Base-by-base conservation (phyloP, 768 basidiomycete genomes). In the Trametes sanguinea region DNA sequence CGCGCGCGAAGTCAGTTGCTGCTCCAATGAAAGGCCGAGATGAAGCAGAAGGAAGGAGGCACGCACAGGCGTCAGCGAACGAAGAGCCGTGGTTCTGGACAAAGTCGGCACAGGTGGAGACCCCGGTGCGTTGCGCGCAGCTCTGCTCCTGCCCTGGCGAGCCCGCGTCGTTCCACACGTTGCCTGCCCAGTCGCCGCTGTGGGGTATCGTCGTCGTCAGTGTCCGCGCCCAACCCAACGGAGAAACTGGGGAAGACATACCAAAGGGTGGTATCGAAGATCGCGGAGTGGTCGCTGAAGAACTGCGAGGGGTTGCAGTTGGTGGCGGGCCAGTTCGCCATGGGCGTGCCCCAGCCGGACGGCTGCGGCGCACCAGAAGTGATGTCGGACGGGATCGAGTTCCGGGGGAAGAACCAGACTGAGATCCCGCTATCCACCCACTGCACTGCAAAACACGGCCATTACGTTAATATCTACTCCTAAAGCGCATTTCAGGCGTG, bases 181-280 rank as follows among this genome's bases (percentile, higher is more conserved):
- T 77, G 51, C 87, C 85, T 7, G 95, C 94, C 95, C 94, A 98
- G 68, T 96, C 91, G 64, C 94, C 94, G 68, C 92, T 89, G 63
- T 43, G 13, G 8, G 42, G 14, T 6, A 37, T 11, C 11, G 6
- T 43, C 42, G n/a, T 13, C 42, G 5, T 8, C 42, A 13, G 7
- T 16, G 42, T 1, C 17, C 33, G 9, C 17, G 29, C 22, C 52
- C 11, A 16, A 43, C 30, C 35, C 17, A 17, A 16, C 30, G 50
- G 47, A 63, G 22, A 33, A 29, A 17, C 52, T 30, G 37, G 29
- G n/a, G 50, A 51, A 64, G 48, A n/a, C 54, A 32, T 69, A 89
- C 87, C 92, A 93, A 54, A 95, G 78, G n/a, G 93, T 94, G 40
- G 90, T 94, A 71, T 95, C 90, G 68, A 95, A 92, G 69, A 95